Evolutionary conservation across 306 rosid genomes (phyloP), one percentile per base, ranked within the genome.

Genomic region (Begonia loranthoides): DNA sequence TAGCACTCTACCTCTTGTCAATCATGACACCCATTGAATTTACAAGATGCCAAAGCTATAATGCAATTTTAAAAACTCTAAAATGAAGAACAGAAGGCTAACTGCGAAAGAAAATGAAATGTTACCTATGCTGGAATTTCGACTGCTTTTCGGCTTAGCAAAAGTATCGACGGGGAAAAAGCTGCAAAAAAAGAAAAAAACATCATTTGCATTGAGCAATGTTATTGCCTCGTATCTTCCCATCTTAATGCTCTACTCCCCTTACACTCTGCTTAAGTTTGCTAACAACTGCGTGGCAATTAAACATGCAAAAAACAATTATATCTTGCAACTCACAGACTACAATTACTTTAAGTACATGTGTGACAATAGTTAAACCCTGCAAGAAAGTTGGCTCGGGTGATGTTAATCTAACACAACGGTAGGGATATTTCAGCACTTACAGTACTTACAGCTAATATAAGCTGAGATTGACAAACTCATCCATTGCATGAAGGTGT

Each of bases 401-500:
- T 39, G 39, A 57, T 67, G 5, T 19, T 19, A 19, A 19, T 28
- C 36, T 68, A 81, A 67, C 56, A n/a, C n/a, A n/a, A n/a, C n/a
- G n/a, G n/a, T n/a, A n/a, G n/a, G n/a, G n/a, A n/a, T n/a, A n/a
- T n/a, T n/a, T n/a, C n/a, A n/a, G n/a, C n/a, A n/a, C n/a, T n/a
- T n/a, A n/a, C n/a, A n/a, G n/a, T n/a, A n/a, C n/a, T 78, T 67
- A 90, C 99, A 10, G 99, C 99, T 72, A 90, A 79, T 63, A 86
- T 86, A 62, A 90, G 83, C 64, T 90, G 99, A 50, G 95, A 90
- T 65, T 90, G 99, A 90, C 99, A 59, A 90, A 90, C 60, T 90
- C 99, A 62, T 90, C 99, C 99, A 90, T 90, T 77, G 86, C 99
- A 80, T 90, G 99, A 72, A 90, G 99, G n/a, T n/a, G n/a, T n/a